phyloP scores from a whole-genome alignment of 2,329 filamentous ascomycete species.

The Colletotrichum spinosum region DNA sequence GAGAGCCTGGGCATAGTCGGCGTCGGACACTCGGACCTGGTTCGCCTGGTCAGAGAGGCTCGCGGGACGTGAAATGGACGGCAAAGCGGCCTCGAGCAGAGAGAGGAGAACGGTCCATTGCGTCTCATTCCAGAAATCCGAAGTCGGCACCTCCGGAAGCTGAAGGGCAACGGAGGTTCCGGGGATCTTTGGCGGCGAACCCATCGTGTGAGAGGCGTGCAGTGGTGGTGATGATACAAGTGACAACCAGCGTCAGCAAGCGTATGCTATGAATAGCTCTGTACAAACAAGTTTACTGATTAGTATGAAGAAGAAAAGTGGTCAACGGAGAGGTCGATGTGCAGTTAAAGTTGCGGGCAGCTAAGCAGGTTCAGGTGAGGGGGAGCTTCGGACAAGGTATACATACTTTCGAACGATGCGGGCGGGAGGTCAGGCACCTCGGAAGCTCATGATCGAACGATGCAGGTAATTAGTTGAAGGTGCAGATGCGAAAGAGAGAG shows the following conservation, averaged over 20 bases:
- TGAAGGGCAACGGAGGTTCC: neutral
- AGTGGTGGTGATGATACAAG: neutral
- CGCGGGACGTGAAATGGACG: slow-evolving; percentile 63
- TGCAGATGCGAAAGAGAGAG: slow-evolving; percentile 7
- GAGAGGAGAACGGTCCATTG: slow-evolving; percentile 68
- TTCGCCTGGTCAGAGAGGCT: slow-evolving; percentile 50
- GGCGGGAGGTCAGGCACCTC: slow-evolving; percentile 23
- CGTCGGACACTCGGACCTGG: slow-evolving; percentile 60
- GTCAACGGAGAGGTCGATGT: neutral
- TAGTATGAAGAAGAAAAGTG: neutral
- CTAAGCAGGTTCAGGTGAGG: slow-evolving; percentile 1
- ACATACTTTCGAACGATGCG: slow-evolving; percentile 5
- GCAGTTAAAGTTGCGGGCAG: neutral
- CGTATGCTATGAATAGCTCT: no score
- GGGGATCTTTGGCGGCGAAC: slow-evolving; percentile 15
- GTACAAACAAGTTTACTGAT: no score
- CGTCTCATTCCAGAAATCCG: slow-evolving; percentile 55
- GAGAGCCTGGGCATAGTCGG: slow-evolving; percentile 61
- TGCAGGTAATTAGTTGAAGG: slow-evolving; percentile 1
- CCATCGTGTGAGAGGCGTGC: slow-evolving; percentile 19
- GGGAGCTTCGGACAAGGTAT: slow-evolving; percentile 28
- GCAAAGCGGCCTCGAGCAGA: slow-evolving; percentile 69
- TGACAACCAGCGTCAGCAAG: no score
- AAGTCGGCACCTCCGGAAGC: slow-evolving; percentile 38
- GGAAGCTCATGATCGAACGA: slow-evolving; percentile 38